Percentiles rank a stretch among this genome's conserved stretches.
Conservation (phyloP, 345 rosid species). For the Sonneratia alba region DNA sequence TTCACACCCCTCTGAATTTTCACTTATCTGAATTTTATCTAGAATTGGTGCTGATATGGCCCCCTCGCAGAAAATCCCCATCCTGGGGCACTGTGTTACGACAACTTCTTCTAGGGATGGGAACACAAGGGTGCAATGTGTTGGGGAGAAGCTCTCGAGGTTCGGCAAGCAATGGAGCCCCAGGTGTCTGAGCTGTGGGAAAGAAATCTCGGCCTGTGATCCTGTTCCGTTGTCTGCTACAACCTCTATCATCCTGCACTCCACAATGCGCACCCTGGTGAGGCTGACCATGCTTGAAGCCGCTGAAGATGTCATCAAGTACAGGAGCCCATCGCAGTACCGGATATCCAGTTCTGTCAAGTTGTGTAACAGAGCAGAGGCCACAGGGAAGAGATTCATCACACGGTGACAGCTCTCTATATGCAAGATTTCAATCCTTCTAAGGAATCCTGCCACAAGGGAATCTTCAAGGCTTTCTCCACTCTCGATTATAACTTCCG, state of each 20-base stretch:
- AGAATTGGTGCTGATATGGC: not conserved
- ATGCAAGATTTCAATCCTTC: not conserved
- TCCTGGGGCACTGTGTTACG: not conserved
- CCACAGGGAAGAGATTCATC: not conserved
- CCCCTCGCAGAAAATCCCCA: not conserved
- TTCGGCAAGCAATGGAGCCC: not conserved
- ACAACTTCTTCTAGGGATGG: not conserved
- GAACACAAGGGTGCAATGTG: not conserved
- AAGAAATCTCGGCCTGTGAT: not conserved
- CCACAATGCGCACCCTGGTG: not conserved
- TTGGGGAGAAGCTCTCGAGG: not conserved
- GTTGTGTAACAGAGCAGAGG: not conserved
- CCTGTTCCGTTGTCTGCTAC: not conserved
- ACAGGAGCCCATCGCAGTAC: not conserved
- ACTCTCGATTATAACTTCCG: not conserved
- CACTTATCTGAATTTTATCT: no score
- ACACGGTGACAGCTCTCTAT: not conserved
- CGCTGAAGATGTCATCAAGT: slow-evolving; percentile 5
- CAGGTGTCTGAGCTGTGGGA: not conserved
- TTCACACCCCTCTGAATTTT: no score
- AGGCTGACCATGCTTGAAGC: not conserved
- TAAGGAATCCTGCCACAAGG: not conserved
- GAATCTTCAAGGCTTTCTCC: not conserved
- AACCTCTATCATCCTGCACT: not conserved
- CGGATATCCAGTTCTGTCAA: not conserved